Evolutionary conservation across 805 yeast genomes (phyloP).

Genomic region (Candida gorgasii): DNA sequence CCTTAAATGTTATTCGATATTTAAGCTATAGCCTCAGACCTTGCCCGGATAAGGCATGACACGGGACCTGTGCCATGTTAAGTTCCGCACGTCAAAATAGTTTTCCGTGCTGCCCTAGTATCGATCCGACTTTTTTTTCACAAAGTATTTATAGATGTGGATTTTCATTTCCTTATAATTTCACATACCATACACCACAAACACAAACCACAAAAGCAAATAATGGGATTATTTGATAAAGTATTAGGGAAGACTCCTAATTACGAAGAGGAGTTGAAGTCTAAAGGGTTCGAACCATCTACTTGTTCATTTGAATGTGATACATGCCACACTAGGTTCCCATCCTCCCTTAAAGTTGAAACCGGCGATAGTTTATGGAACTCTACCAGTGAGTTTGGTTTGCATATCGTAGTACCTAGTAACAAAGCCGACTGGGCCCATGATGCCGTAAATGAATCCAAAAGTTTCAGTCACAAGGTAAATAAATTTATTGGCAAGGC

Average conservation of each 20-base stretch:
- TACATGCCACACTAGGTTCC: slow-evolving; percentile 54
- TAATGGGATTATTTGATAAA: slow-evolving; percentile 8
- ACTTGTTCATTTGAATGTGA: slow-evolving; percentile 55
- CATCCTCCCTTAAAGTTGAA: slow-evolving; percentile 47
- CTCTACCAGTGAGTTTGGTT: slow-evolving; percentile 64
- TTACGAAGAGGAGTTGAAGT: background rate
- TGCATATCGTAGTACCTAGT: slow-evolving; percentile 81
- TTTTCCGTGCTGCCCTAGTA: background rate
- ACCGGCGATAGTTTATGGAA: slow-evolving; percentile 55
- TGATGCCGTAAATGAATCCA: slow-evolving; percentile 54
- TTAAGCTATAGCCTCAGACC: too few species aligned
- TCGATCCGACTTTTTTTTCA: slow-evolving; percentile 1
- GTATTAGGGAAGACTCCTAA: background rate
- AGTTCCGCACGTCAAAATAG: too few species aligned
- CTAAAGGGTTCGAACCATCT: slow-evolving; percentile 35
- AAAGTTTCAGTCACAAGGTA: slow-evolving; percentile 49
- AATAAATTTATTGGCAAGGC: slow-evolving; percentile 31
- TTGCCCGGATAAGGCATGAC: too few species aligned
- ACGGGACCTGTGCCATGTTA: too few species aligned
- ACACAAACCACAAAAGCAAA: background rate
- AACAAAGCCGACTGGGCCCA: slow-evolving; percentile 84
- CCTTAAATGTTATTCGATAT: too few species aligned
- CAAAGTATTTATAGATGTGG: background rate
- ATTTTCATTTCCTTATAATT: background rate
- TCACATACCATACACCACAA: background rate